These are phyloP conservation scores for Amesomyces nigricolor DNA, from an alignment of 2,329 filamentous ascomycete genomes.

Conservation along the genomic window DNA sequence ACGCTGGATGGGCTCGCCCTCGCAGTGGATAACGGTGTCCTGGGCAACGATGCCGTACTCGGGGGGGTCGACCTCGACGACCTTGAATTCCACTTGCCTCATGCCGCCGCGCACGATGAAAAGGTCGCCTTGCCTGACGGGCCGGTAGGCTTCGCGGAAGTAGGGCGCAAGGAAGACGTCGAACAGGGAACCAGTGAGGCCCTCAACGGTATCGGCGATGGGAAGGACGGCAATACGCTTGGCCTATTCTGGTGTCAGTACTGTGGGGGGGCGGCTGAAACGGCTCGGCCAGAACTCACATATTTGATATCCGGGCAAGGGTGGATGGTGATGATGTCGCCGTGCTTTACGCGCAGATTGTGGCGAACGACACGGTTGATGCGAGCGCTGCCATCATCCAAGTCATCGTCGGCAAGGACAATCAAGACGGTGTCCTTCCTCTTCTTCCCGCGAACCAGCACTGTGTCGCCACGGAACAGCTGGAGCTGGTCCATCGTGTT, in stretches of 20 bases:
- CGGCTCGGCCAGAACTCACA: slow-evolving; percentile 53
- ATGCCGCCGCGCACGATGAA: slow-evolving; percentile 98
- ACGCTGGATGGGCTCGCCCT: slow-evolving; percentile 91
- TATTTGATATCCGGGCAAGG: slow-evolving; percentile 99
- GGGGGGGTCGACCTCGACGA: slow-evolving; percentile 95
- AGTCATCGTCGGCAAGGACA: slow-evolving; percentile 92
- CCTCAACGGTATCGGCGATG: slow-evolving; percentile 96
- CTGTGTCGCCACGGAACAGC: slow-evolving; percentile 97
- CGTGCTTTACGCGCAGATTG: slow-evolving; percentile 97
- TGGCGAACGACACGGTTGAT: slow-evolving; percentile 98
- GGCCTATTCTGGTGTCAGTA: slow-evolving; percentile 52
- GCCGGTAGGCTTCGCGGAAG: slow-evolving; percentile 98
- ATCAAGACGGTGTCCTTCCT: slow-evolving; percentile 98
- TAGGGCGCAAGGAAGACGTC: slow-evolving; percentile 99
- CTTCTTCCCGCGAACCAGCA: slow-evolving; percentile 99
- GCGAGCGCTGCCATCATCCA: slow-evolving; percentile 93
- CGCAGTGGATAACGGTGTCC: slow-evolving; percentile 98
- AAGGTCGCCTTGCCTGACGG: slow-evolving; percentile 92
- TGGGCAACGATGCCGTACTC: slow-evolving; percentile 99
- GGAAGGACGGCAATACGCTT: slow-evolving; percentile 98
- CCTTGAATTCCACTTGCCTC: slow-evolving; percentile 99
- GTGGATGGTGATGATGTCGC: slow-evolving; percentile 95
- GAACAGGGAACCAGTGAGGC: slow-evolving; percentile 94
- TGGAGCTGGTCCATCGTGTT: slow-evolving; percentile 98
- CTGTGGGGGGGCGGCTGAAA: neutral